phyloP scores from a whole-genome alignment of 495 filamentous ascomycete species.

The Cairneyella variabilis region DNA sequence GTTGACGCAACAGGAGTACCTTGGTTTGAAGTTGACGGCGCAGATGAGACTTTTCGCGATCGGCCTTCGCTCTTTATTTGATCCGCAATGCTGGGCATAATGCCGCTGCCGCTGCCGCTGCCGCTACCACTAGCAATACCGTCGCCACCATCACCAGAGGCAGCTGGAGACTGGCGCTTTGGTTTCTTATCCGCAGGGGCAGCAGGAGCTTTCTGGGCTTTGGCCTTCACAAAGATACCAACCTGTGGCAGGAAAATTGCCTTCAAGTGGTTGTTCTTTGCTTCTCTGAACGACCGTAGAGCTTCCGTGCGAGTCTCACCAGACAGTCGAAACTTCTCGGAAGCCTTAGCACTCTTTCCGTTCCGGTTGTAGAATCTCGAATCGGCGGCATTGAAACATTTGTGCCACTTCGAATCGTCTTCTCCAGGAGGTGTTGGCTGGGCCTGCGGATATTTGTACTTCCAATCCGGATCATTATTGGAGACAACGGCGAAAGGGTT shows the following conservation, averaged over 20 bases:
- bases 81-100: no score
- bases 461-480: slow-evolving; percentile 16
- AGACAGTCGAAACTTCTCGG: slow-evolving; percentile 12
- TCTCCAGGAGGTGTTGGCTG: slow-evolving; percentile 21
- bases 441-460: slow-evolving; percentile 25
- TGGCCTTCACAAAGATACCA: not conserved
- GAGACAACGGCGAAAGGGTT: not conserved
- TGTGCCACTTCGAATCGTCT: slow-evolving; percentile 23
- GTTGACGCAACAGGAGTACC: no score
- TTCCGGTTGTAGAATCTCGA: slow-evolving; percentile 22
- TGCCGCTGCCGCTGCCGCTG: no score
- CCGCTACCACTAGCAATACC: no score
- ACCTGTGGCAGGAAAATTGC: not conserved
- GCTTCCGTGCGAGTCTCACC: slow-evolving; percentile 22
- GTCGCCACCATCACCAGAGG: slow-evolving; percentile 23
- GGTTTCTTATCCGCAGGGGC: not conserved
- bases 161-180: slow-evolving; percentile 12
- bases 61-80: slow-evolving; percentile 19
- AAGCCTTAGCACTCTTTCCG: slow-evolving; percentile 17
- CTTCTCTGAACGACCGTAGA: slow-evolving; percentile 14
- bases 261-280: slow-evolving; percentile 7
- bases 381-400: slow-evolving; percentile 24
- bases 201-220: no score
- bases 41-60: slow-evolving; percentile 9
- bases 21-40: slow-evolving; percentile 11